A percentile compares a stretch with the other conserved stretches of the same genome.
Evolutionary conservation across 768 basidiomycete species (phyloP).

Genomic region (Lactarius deliciosus): DNA sequence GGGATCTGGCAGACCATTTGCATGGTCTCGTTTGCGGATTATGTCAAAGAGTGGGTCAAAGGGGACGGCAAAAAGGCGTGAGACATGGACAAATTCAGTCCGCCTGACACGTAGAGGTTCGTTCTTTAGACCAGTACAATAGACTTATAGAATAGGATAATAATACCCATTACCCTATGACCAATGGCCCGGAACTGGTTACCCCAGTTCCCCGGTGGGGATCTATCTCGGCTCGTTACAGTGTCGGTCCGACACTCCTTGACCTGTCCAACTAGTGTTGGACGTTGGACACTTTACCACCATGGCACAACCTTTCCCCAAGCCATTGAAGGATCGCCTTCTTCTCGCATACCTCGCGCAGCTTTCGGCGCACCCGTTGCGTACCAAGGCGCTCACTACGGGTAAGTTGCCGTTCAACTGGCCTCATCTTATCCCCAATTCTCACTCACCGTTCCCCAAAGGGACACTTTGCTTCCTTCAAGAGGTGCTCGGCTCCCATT

Average conservation of each 20-base stretch:
- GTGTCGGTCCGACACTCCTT: neutral
- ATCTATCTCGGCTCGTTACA: neutral
- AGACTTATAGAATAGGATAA: conserved; percentile 18
- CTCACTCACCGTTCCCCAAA: conserved; percentile 24
- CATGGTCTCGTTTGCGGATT: conserved; percentile 98
- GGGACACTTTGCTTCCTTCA: conserved; percentile 53
- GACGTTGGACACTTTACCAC: conserved; percentile 4
- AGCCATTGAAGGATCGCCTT: conserved; percentile 43
- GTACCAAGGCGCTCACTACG: conserved; percentile 79
- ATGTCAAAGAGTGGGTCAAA: conserved; percentile 86
- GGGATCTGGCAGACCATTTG: conserved; percentile 98
- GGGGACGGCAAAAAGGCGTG: conserved; percentile 11
- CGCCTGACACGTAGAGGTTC: conserved; percentile 3
- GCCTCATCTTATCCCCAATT: conserved; percentile 3
- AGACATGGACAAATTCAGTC: neutral
- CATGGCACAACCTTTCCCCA: conserved; percentile 30
- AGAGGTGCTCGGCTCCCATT: conserved; percentile 75
- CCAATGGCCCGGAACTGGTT: neutral
- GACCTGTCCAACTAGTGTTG: neutral
- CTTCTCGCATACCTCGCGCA: conserved; percentile 70
- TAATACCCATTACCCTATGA: conserved; percentile 16
- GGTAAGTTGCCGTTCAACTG: conserved; percentile 41
- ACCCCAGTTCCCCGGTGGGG: neutral
- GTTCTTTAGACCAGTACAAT: conserved; percentile 5
- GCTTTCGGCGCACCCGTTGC: conserved; percentile 65